Evolutionary conservation across 2,329 filamentous ascomycete genomes (phyloP).

Genomic region (Penicillium sp.): DNA sequence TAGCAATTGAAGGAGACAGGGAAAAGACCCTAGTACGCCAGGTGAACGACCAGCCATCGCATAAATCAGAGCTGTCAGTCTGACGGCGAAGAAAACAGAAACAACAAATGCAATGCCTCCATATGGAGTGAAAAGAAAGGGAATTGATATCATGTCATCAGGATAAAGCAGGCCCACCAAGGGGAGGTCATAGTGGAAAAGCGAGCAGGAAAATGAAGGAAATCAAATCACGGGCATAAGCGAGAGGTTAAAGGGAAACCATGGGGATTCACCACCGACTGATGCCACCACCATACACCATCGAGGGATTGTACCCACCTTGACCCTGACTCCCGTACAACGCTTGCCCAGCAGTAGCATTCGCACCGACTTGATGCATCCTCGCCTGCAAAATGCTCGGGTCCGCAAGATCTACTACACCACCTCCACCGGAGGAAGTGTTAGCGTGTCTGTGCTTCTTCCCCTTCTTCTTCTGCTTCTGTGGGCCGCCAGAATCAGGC

Average conservation of each 20-base stretch:
- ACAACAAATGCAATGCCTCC: constrained; percentile 15
- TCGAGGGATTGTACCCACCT: constrained; percentile 83
- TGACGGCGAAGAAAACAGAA: constrained; percentile 13
- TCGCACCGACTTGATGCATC: constrained; percentile 81
- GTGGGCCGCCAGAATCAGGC: constrained; percentile 68
- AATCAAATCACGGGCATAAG: constrained; percentile 16
- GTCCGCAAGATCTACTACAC: constrained; percentile 99
- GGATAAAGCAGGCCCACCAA: constrained; percentile 16
- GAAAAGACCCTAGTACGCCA: constrained; percentile 30
- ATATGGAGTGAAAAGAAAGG: constrained; percentile 22
- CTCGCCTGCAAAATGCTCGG: constrained; percentile 98
- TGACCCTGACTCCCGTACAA: constrained; percentile 75
- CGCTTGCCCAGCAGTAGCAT: constrained; percentile 66
- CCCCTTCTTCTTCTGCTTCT: constrained; percentile 99
- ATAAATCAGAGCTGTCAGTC: constrained; percentile 26
- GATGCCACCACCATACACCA: constrained; percentile 68
- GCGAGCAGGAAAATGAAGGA: constrained; percentile 16
- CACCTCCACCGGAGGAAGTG: constrained; percentile 99
- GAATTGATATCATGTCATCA: constrained; percentile 30
- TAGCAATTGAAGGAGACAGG: constrained; percentile 17
- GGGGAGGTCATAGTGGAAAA: constrained; percentile 16
- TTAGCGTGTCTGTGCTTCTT: constrained; percentile 99
- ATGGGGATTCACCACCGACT: constrained; percentile 53
- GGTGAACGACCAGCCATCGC: constrained; percentile 27
- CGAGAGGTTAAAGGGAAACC: constrained; percentile 13